Base-by-base conservation (phyloP, 768 basidiomycete genomes). In the Russula abietina region DNA sequence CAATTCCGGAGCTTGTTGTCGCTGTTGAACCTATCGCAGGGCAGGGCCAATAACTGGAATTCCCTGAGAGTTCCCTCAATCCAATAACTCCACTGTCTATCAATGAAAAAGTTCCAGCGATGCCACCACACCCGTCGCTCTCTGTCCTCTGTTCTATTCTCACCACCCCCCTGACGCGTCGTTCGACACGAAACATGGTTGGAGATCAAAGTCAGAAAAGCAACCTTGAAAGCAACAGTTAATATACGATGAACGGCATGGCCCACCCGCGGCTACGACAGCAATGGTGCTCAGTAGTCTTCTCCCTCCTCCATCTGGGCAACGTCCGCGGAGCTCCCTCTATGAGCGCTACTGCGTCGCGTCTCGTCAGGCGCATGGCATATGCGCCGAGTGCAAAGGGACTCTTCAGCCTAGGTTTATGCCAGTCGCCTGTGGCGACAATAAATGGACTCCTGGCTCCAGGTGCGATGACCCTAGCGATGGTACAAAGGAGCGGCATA, bases 371-470 rank as follows among this genome's bases (percentile, higher is more conserved):
- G 57, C 87, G 96, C 54, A 97, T 98, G 52, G 93, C 95, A 4
- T 97, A 93, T 10, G 95, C 97, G 2, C 96, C 96, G 3, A 99
- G 98, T 71, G 89, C 94, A 38, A 98, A 98, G 73, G 89, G 88
- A 32, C 79, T 99, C 33, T 93, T 98, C 73, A 78, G 79, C 43
- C 75, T 84, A 50, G 76, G 81, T 59, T 79, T 83, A 48, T 81
- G 85, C 28, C 81, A 83, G 22, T 70, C 80, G 1, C 68, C 71
- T n/a, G 62, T 77, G 33, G 83, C 83, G 2, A 87, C 86, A 33
- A 88, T 83, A 77, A 91, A 91, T 69, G 89, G 90, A 16, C 75
- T 93, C 49, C 78, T 93, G 45, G 85, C 92, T 16, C 89, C 91
- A 4, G 81, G 81, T 9, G 83, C 87, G 52, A 69, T 77, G 30